Base-by-base conservation (phyloP, 2,329 filamentous ascomycete species). In the Monosporascus sp. region DNA sequence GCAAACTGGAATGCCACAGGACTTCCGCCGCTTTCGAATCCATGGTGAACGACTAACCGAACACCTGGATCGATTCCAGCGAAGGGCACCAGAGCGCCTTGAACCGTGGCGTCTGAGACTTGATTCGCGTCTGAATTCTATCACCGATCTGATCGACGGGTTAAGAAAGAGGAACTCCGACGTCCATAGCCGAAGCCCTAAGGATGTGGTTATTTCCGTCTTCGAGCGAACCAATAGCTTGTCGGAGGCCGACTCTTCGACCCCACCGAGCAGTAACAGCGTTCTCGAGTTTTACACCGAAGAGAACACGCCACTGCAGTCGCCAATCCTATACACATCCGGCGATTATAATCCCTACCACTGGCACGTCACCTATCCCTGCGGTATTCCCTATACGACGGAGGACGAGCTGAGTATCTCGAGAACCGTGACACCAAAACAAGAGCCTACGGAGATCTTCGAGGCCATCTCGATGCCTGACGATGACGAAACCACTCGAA, bases 21-120 rank as follows among this genome's bases (percentile, higher is more conserved):
- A 83, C 59, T 83, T 79, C 59, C 70, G 76, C 14, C 68, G 78
- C 9, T 81, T 80, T 49, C 66, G 72, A 19, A 76, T 81, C 19
- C 80, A 83, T 52, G 79, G 79, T 0, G 69, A 71, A 38, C 74
- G 72, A 49, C 65, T 83, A 17, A 56, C 73, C 3, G 65, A 71
- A 27, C 76, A 80, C 60, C 52, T 80, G 0, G 61, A 63, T n/a
- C 70, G 69, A 6, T 69, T 69, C 22, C 71, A 69, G 61, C 73
- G 63, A 56, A 71, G 59, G 41, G 56, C 63, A 11, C 62, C 69
- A 1, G 58, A 67, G 16, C 11, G n/a, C 16, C 58, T 74, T 5
- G 49, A 52, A 3, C 52, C 64, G n/a, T 66, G 65, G 5, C 68
- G 68, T 3, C 56, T 59, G 9, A 59, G 66, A 7, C 61, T 82